phyloP scores from a whole-genome alignment of 2,329 filamentous ascomycete genomes.

The Metarhizium anisopliae region DNA sequence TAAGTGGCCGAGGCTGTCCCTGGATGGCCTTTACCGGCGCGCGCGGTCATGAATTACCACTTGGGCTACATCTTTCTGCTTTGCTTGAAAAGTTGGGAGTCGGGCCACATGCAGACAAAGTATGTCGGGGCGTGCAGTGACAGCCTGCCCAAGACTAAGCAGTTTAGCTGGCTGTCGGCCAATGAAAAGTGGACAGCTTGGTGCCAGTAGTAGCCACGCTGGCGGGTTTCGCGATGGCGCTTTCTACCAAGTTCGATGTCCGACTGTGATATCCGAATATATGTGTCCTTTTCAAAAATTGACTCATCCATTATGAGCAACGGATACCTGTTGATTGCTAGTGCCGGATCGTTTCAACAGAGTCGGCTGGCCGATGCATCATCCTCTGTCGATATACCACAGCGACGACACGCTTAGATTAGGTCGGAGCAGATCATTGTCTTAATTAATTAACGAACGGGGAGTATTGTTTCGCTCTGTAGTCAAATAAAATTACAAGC shows the following conservation, averaged over 20 bases:
- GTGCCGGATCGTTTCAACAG: background rate
- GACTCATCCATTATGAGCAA: slow-evolving; percentile 6
- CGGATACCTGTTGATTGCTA: background rate
- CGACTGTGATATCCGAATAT: background rate
- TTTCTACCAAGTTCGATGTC: background rate
- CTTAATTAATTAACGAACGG: no score
- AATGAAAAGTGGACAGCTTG: background rate
- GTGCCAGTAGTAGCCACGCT: background rate
- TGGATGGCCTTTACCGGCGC: no score
- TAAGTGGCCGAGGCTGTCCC: no score
- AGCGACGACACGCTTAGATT: background rate
- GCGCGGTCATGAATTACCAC: no score
- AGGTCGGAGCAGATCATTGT: background rate
- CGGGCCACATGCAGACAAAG: no score
- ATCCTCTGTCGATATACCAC: background rate
- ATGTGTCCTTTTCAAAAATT: slow-evolving; percentile 10
- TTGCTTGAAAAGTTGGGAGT: no score
- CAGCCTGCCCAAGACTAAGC: no score
- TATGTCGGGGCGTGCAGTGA: no score
- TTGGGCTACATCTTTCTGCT: no score
- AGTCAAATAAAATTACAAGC: no score
- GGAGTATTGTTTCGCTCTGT: no score
- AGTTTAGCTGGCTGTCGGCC: no score
- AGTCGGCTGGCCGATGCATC: background rate
- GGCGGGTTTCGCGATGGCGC: background rate